Percentiles rank a stretch among this genome's conserved stretches.
These are phyloP conservation scores for Curvularia spicifera DNA, from an alignment of 2,329 filamentous ascomycete genomes.

Conservation along the genomic window DNA sequence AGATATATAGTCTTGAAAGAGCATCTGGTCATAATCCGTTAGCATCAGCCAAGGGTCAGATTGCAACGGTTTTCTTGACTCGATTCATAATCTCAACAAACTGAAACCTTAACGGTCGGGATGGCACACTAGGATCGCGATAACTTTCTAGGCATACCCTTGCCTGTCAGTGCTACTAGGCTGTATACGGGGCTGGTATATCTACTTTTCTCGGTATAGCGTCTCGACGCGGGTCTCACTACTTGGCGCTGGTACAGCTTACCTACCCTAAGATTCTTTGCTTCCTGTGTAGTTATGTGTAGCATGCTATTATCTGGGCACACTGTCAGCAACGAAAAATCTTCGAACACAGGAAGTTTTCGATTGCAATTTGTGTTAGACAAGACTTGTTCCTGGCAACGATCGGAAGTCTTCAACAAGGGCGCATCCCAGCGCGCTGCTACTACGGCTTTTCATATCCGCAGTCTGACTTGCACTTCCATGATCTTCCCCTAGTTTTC, in stretches of 20 bases:
- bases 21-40: background rate
- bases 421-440: background rate
- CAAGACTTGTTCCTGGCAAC: background rate
- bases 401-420: background rate
- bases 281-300: background rate
- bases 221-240: background rate
- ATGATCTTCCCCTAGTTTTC: background rate
- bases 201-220: background rate
- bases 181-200: no score
- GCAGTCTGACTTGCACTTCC: background rate
- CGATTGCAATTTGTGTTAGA: background rate
- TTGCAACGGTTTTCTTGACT: background rate
- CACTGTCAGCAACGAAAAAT: background rate
- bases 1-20: background rate
- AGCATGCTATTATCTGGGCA: background rate
- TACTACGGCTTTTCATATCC: background rate
- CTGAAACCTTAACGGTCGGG: background rate
- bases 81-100: background rate
- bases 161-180: background rate
- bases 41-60: background rate
- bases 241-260: background rate
- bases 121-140: background rate
- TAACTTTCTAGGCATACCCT: background rate
- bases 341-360: background rate
- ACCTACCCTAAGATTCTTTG: background rate